Base-by-base conservation (phyloP, 176 grass and related monocot species). In the Carex scoparia region DNA sequence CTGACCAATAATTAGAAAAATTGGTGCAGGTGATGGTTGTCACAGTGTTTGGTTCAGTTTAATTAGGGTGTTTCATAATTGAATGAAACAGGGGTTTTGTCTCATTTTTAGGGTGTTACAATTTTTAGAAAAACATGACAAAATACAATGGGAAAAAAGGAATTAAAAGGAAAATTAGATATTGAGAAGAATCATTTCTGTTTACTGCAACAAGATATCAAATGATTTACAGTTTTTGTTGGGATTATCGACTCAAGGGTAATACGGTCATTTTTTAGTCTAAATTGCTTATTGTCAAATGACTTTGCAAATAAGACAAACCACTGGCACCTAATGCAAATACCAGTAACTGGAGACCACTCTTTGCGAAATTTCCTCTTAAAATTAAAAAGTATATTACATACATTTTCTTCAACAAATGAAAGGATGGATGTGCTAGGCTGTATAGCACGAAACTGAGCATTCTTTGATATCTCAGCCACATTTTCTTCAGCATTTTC, bases 391-490 rank as follows among this genome's bases (percentile, higher is more conserved):
- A 77, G 49, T 15, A 67, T 33, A 69, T 79, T 27, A 14, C 48
- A 35, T 94, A 98, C 95, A 84, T 94, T 98, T 65, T 98, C 95
- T 90, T 98, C 95, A 13, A 98, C 92, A 89, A 94, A 98, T 85
- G 89, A 90, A 82, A 98, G 83, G 70, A 98, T 92, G 42, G 93
- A 87, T 11, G 92, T 49, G 59, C 68, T 89, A 76, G 93, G 92
- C 16, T 91, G 91, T 88, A 98, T 90, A 58, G 93, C 84, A 56
- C 95, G 92, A 80, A 98, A 98, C 84, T 94, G 91, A 72, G 95
- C 91, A 90, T 98, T 98, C 86, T 91, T 94, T 80, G 95, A 94
- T 57, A 90, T 88, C 81, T 98, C 95, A 63, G 40, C 48, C 69
- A 90, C 89, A 61, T 89, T 90, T 84, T 74, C 83, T 75, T 40